Conservation (phyloP, 2,329 filamentous ascomycete genomes). For the Ascochyta lentis region DNA sequence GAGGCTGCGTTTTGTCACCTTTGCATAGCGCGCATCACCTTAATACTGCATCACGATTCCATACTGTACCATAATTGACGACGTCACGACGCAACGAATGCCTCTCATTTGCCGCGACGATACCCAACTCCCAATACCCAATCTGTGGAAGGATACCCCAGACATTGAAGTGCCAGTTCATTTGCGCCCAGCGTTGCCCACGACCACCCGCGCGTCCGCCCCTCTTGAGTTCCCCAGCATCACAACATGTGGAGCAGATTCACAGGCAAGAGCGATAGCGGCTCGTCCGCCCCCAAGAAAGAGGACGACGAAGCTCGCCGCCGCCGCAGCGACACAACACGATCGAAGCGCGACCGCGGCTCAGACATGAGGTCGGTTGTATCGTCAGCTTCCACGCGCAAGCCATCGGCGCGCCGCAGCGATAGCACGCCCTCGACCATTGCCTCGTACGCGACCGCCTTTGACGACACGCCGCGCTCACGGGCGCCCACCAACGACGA, state of each 20-base stretch:
- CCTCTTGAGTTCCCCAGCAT: constrained; percentile 18
- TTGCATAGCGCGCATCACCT: constrained; percentile 20
- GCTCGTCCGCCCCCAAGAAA: constrained; percentile 33
- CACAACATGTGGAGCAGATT: constrained; percentile 50
- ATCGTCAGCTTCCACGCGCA: constrained; percentile 44
- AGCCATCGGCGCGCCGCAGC: constrained; percentile 35
- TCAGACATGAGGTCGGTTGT: constrained; percentile 44
- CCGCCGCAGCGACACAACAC: constrained; percentile 35
- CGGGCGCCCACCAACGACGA: constrained; percentile 37
- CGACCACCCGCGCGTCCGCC: constrained; percentile 26
- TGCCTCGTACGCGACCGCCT: constrained; percentile 51
- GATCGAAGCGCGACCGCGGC: constrained; percentile 42
- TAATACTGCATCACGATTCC: constrained; percentile 6
- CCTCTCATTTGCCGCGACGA: constrained; percentile 31
- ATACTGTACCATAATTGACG: constrained; percentile 29
- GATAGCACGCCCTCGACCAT: constrained; percentile 43
- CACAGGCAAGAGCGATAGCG: constrained; percentile 46
- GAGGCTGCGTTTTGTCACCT: constrained; percentile 9
- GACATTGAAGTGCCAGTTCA: constrained; percentile 9
- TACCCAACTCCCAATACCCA: constrained; percentile 31
- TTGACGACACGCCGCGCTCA: constrained; percentile 38
- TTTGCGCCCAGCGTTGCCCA: constrained; percentile 31
- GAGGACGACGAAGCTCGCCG: constrained; percentile 38
- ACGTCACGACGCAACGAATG: constrained; percentile 36
- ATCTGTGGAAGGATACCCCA: constrained; percentile 9